Percentiles rank a stretch among this genome's conserved stretches.
These are phyloP conservation scores for Candida glaebosa DNA, from an alignment of 805 yeast species.

Conservation along the genomic window DNA sequence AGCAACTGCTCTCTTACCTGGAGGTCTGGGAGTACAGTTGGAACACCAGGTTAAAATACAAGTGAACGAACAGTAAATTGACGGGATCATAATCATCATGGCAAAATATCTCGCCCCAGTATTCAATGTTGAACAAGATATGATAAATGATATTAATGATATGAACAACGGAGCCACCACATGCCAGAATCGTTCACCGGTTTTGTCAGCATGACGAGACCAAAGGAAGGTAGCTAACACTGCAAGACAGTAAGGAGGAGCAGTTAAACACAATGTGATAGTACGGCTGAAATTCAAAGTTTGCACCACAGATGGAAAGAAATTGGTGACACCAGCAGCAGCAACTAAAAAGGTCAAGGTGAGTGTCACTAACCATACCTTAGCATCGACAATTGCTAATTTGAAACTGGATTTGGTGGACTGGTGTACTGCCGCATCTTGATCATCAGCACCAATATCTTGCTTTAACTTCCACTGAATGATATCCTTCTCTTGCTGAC, in stretches of 20 bases:
- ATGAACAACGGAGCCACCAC: constrained; percentile 40
- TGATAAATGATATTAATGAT: constrained; percentile 44
- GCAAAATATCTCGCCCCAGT: constrained; percentile 58
- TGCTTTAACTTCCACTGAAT: constrained; percentile 37
- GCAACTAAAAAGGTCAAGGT: constrained; percentile 47
- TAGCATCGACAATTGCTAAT: constrained; percentile 37
- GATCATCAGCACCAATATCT: constrained; percentile 41
- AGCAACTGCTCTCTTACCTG: constrained; percentile 56
- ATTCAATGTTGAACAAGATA: constrained; percentile 48
- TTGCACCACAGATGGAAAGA: constrained; percentile 58
- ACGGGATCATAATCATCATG: constrained; percentile 58
- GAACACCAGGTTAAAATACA: constrained; percentile 54
- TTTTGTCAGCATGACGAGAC: constrained; percentile 54
- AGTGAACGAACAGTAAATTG: constrained; percentile 52
- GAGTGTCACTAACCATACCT: constrained; percentile 47
- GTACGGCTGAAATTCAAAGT: constrained; percentile 50
- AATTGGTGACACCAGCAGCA: constrained; percentile 59
- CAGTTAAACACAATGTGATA: constrained; percentile 53
- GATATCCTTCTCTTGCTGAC: constrained; percentile 43
- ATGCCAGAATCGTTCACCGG: constrained; percentile 54
- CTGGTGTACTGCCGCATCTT: constrained; percentile 33
- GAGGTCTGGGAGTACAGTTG: constrained; percentile 54
- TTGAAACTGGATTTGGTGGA: constrained; percentile 30
- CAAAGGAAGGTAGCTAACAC: constrained; percentile 48
- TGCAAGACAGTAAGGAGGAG: constrained; percentile 55